Base-by-base conservation (phyloP, 1,284 basidiomycete genomes). In the Sanghuangporus baumii region DNA sequence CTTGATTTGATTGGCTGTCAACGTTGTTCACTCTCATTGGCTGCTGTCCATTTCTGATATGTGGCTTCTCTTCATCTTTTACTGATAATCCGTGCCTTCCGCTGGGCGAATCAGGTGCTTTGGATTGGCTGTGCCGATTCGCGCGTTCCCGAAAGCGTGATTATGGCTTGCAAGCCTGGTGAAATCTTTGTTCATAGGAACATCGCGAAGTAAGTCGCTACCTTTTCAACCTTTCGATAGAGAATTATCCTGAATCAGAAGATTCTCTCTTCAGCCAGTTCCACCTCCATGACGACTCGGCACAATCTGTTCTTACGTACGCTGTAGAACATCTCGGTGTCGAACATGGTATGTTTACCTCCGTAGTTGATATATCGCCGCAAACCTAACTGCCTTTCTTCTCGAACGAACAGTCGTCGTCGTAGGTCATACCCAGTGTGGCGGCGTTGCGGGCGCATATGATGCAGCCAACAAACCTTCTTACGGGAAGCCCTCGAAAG, bases 381-480 rank as follows among this genome's bases (percentile, higher is more conserved):
- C 4, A 11, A 31, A n/a, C 46, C 52, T 57, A 11, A n/a, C 23
- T 55, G n/a, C 48, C 14, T 51, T 12, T 41, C 55, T 34, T 40
- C 47, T 18, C 26, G 50, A 11, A 63, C 26, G 50, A 11, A 63
- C 58, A 91, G 89, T 95, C 66, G 79, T 93, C 63, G 78, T 95
- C 66, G 89, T 88, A 23, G 93, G 93, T 46, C 93, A 94, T 74
- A 88, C 87, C 6, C 78, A 84, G 66, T 95, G 93, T 71, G 93
- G 91, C 63, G 93, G 92, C 65, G 87, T 86, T 26, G 78, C 79
- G 0, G 89, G 89, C 0, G 88, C 86, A 65, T 74, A 83, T 58
- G 69, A 72, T 5, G 81, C 81, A 18, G 78, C 71, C 6, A 38
- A 68, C 26, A 16, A 58, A 20, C 48, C 43, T 50, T 18, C 59